Evolutionary conservation across 106 monocot species (phyloP), one percentile per base, ranked within the genome.

Genomic region (Dioscorea alata): DNA sequence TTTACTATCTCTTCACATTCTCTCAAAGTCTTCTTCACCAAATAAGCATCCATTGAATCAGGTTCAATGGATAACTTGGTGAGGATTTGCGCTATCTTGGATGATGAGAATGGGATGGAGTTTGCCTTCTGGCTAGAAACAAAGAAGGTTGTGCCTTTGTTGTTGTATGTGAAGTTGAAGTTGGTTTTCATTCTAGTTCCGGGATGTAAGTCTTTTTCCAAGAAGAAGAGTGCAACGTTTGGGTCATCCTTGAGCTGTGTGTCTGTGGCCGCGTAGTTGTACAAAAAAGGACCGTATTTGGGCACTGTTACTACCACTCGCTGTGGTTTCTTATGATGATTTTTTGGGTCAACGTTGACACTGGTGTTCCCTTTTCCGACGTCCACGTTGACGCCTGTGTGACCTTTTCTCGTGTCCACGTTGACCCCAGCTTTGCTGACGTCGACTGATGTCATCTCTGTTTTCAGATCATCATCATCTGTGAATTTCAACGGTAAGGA

Each of bases 221-320:
- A 57, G 84, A 93, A 93, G 79, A 86, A 89, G 42, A 83, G 61
- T 0, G 78, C 66, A 21, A 24, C 63, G 63, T 23, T 71, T 8
- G 76, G 80, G 63, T 93, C 76, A 33, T 74, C 78, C 25, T 56
- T 63, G 35, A 73, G 12, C 48, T 82, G 74, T 4, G 67, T 67
- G 12, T 77, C 76, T 10, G 65, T 4, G 48, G 65, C 73, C 0
- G 73, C 73, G 54, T 73, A 73, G 2, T 7, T 15, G 56, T 73
- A 73, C 0, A 57, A 0, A n/a, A 65, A 73, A 25, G 42, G 57
- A 0, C 19, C n/a, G 9, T 6, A 13, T 8, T 33, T 50, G 14
- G 72, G 63, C 12, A 28, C 48, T 2, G 24, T 65, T 8, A 65
- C 65, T 5, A 35, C 65, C 63, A 63, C 63, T 6, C n/a, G n/a